Conservation (phyloP, 768 basidiomycete genomes). For the Leccinum boreale region DNA sequence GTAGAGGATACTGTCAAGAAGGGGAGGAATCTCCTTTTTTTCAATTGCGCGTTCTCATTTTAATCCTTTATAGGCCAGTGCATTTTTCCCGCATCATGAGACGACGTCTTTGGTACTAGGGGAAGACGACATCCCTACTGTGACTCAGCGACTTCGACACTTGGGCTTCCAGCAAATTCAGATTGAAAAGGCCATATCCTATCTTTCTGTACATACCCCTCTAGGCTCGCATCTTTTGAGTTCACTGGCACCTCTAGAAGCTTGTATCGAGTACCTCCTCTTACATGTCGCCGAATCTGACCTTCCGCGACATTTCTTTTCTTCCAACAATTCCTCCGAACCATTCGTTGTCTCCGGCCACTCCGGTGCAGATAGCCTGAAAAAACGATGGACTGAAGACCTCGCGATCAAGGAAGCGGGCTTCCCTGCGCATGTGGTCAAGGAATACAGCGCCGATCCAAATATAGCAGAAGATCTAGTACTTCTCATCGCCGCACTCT, state of each 20-base stretch:
- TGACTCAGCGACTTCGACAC: conserved; percentile 53
- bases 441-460: conserved; percentile 42
- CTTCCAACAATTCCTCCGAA: conserved; percentile 60
- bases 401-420: conserved; percentile 81
- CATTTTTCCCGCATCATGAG: conserved; percentile 45
- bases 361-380: conserved; percentile 59
- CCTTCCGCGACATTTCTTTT: conserved; percentile 70
- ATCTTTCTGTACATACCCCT: conserved; percentile 54
- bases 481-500: conserved; percentile 51
- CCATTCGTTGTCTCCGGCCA: conserved; percentile 67
- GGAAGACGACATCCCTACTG: conserved; percentile 38
- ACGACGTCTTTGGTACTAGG: conserved; percentile 34
- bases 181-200: conserved; percentile 49
- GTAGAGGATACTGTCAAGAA: conserved; percentile 81
- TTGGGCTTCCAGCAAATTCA: conserved; percentile 68
- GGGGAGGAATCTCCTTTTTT: conserved; percentile 36
- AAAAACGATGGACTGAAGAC: conserved; percentile 76
- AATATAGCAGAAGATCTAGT: conserved; percentile 47
- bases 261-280: conserved; percentile 81
- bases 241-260: conserved; percentile 62
- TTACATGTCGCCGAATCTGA: conserved; percentile 86
- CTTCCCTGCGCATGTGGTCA: conserved; percentile 71
- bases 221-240: conserved; percentile 60
- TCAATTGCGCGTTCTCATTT: background rate
- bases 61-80: conserved; percentile 40